These are phyloP conservation scores for Candida broadrunensis DNA, from an alignment of 805 yeast genomes.

Conservation along the genomic window DNA sequence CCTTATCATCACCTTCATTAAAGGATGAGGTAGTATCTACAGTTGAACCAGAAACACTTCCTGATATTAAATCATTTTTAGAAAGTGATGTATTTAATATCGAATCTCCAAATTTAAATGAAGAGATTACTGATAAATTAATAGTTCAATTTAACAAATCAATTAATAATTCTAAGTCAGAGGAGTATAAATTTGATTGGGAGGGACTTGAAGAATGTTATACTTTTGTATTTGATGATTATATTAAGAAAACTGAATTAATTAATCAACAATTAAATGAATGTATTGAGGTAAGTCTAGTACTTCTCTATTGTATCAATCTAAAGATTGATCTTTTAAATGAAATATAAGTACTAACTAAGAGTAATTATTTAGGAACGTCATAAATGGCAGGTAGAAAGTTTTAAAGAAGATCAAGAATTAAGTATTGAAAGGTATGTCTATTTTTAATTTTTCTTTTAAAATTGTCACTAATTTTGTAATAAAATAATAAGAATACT, in stretches of 20 bases:
- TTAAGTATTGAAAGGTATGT: slow-evolving; percentile 2
- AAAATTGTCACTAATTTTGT: background rate
- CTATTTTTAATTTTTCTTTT: background rate
- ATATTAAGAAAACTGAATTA: background rate
- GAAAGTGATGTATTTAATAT: background rate
- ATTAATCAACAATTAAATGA: background rate
- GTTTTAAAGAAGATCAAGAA: background rate
- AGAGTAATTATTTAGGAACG: background rate
- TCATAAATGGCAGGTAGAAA: background rate
- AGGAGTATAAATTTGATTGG: slow-evolving; percentile 1
- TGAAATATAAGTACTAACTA: background rate
- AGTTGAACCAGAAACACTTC: too few species aligned
- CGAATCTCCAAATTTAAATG: background rate
- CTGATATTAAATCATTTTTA: background rate
- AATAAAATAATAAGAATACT: too few species aligned
- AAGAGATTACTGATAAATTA: background rate
- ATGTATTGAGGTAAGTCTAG: slow-evolving; percentile 1
- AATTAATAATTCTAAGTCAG: background rate
- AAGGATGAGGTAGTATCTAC: too few species aligned
- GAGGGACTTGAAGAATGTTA: background rate
- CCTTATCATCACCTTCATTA: too few species aligned
- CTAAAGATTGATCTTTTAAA: too few species aligned
- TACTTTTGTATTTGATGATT: background rate
- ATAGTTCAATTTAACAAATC: background rate
- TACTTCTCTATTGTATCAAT: background rate